Conservation (phyloP, 2,329 filamentous ascomycete species). For the Verticillium tricorpus region DNA sequence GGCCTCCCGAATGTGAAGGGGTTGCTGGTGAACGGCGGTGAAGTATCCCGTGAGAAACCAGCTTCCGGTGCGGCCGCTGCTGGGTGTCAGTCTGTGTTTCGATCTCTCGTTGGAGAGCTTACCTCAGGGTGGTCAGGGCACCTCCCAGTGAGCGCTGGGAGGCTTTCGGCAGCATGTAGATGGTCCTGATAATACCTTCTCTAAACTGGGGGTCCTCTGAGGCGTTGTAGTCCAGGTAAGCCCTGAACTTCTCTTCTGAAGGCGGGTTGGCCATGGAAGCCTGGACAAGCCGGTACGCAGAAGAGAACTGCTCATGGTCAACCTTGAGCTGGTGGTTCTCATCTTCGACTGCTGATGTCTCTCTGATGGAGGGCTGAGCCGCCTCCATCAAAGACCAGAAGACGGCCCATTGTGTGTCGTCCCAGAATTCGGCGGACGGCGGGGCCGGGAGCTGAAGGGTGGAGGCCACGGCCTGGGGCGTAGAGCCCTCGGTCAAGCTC, state of each 20-base stretch:
- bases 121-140: conserved; percentile 39
- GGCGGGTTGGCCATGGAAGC: conserved; percentile 31
- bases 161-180: conserved; percentile 28
- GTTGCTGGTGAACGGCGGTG: conserved; percentile 57
- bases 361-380: conserved; percentile 55
- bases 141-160: conserved; percentile 31
- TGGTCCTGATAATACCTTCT: conserved; percentile 38
- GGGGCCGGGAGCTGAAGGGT: conserved; percentile 9
- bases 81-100: background rate
- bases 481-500: background rate
- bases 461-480: conserved; percentile 3
- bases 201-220: conserved; percentile 49
- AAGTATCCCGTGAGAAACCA: conserved; percentile 64
- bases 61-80: conserved; percentile 58
- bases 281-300: conserved; percentile 34
- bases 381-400: conserved; percentile 52
- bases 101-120: conserved; percentile 16
- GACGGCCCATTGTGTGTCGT: conserved; percentile 47
- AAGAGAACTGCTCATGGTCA: conserved; percentile 44
- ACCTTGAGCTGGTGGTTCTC: conserved; percentile 37
- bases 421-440: conserved; percentile 32
- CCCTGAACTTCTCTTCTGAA: conserved; percentile 38
- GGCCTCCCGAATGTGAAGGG: conserved; percentile 53
- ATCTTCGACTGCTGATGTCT: conserved; percentile 33
- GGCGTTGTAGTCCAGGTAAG: conserved; percentile 49